Conservation (phyloP, 1,139 yeast species). For the Saccharomyces pastorianus region DNA sequence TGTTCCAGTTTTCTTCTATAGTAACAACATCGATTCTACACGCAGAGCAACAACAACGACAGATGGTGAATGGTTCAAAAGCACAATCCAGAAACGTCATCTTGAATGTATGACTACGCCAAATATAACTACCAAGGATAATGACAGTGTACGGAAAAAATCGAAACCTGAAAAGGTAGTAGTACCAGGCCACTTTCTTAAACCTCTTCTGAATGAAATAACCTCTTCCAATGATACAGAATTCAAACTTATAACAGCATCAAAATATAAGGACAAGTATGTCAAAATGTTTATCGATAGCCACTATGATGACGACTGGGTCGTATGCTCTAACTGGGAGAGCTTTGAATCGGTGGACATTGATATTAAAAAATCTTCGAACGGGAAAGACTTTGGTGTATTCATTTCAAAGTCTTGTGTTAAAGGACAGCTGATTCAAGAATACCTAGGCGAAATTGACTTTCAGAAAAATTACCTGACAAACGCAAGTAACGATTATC, state of each 20-base stretch:
- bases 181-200: constrained; percentile 8
- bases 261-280: constrained; percentile 41
- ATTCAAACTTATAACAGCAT: constrained; percentile 40
- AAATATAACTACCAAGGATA: background rate
- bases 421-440: constrained; percentile 48
- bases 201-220: constrained; percentile 17
- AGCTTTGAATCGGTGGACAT: constrained; percentile 8
- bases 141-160: background rate
- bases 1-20: background rate
- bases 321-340: constrained; percentile 8
- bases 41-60: background rate
- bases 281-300: constrained; percentile 27
- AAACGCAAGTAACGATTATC: constrained; percentile 67
- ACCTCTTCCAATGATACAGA: constrained; percentile 43
- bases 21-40: background rate
- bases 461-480: constrained; percentile 52
- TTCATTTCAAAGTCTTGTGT: constrained; percentile 40
- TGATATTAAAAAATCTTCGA: constrained; percentile 33
- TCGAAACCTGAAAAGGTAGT: background rate
- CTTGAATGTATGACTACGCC: background rate
- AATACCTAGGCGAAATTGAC: constrained; percentile 66
- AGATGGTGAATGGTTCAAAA: background rate
- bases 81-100: background rate
- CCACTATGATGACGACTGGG: constrained; percentile 29
- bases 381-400: constrained; percentile 40